Evolutionary conservation across 331 rosid species (phyloP).

Genomic region (Cydonia oblonga): DNA sequence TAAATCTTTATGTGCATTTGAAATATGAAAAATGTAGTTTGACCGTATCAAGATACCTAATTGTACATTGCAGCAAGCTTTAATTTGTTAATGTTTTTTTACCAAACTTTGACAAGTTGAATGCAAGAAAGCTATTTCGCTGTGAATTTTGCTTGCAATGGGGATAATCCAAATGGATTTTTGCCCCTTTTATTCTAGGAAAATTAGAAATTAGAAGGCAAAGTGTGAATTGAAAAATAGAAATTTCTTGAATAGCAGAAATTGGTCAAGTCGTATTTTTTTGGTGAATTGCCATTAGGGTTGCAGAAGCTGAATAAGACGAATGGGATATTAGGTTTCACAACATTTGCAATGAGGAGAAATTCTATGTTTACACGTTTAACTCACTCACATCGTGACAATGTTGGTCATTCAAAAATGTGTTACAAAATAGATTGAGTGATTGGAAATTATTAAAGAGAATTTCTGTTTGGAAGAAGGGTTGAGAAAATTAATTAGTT

Average conservation of each 20-base stretch:
- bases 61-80: constrained; percentile 22
- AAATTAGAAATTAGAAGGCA: neutral
- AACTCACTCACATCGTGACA: neutral
- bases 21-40: constrained; percentile 3
- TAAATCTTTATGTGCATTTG: neutral
- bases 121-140: constrained; percentile 18
- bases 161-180: constrained; percentile 28
- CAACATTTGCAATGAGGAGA: neutral
- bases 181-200: constrained; percentile 15
- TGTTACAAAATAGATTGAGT: neutral
- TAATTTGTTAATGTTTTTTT: constrained; percentile 25
- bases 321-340: neutral
- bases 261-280: constrained; percentile 16
- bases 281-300: constrained; percentile 38
- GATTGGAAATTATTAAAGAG: neutral
- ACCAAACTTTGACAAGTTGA: constrained; percentile 63
- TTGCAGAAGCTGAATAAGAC: neutral
- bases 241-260: neutral
- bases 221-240: constrained; percentile 3
- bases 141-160: constrained; percentile 16
- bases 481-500: neutral
- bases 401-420: neutral
- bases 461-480: neutral
- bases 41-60: constrained; percentile 42
- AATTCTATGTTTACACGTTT: too few relatives aligned